Evolutionary conservation across 2,329 filamentous ascomycete species (phyloP).

Genomic region (Aspergillus tanneri): DNA sequence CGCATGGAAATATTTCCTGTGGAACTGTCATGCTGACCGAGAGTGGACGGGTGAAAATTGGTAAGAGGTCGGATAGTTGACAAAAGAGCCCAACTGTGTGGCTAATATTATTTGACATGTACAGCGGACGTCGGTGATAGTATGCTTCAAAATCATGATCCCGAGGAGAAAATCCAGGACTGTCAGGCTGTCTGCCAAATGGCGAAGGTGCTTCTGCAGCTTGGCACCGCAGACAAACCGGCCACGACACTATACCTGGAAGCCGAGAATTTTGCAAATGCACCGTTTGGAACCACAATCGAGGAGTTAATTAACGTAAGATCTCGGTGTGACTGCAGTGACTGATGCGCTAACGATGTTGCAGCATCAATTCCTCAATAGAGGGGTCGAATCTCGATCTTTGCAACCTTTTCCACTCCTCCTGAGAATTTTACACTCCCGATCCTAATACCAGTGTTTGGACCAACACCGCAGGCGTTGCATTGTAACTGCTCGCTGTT

Average conservation of each 20-base stretch:
- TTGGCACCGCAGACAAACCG: neutral
- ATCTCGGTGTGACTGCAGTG: too few species aligned
- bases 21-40: neutral
- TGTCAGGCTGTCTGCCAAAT: neutral
- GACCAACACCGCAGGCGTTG: too few species aligned
- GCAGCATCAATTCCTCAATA: slow-evolving; percentile 2
- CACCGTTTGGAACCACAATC: neutral
- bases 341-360: neutral
- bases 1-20: neutral
- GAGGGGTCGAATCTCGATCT: neutral
- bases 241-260: neutral
- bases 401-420: too few species aligned
- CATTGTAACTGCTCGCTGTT: too few species aligned
- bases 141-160: neutral
- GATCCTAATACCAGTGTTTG: too few species aligned
- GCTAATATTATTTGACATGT: neutral
- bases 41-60: neutral
- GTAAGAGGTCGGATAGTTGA: neutral
- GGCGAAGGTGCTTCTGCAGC: neutral
- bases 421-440: too few species aligned
- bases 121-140: slow-evolving; percentile 1
- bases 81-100: neutral
- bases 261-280: neutral
- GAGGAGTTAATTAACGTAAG: neutral
- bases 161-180: neutral